A percentile compares a stretch with the other conserved stretches of the same genome.
Evolutionary conservation across 176 grass and related monocot species (phyloP).

Genomic region (Sorghum bicolor): Sorghum_bicolor_NCBIv3 NC_012875.2:46671001-46671500

Average conservation of each 20-base stretch:
- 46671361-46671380: neutral
- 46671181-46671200: neutral
- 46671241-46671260: slow-evolving; percentile 27
- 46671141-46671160: slow-evolving; percentile 87
- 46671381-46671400: too few species aligned
- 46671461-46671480: too few species aligned
- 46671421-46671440: too few species aligned
- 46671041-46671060: slow-evolving; percentile 89
- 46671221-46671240: slow-evolving; percentile 53
- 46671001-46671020: neutral
- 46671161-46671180: slow-evolving; percentile 58
- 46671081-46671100: slow-evolving; percentile 48
- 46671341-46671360: neutral
- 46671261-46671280: slow-evolving; percentile 56
- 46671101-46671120: slow-evolving; percentile 64
- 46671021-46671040: slow-evolving; percentile 70
- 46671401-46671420: too few species aligned
- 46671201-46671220: slow-evolving; percentile 10
- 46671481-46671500: too few species aligned
- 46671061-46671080: slow-evolving; percentile 39
- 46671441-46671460: too few species aligned
- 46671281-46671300: slow-evolving; percentile 72
- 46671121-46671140: slow-evolving; percentile 55
- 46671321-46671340: slow-evolving; percentile 63
- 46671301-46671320: slow-evolving; percentile 56